Evolutionary conservation across 352 stramenopile genomes (phyloP).

Genomic region (Phytophthora macrochlamydospora): DNA sequence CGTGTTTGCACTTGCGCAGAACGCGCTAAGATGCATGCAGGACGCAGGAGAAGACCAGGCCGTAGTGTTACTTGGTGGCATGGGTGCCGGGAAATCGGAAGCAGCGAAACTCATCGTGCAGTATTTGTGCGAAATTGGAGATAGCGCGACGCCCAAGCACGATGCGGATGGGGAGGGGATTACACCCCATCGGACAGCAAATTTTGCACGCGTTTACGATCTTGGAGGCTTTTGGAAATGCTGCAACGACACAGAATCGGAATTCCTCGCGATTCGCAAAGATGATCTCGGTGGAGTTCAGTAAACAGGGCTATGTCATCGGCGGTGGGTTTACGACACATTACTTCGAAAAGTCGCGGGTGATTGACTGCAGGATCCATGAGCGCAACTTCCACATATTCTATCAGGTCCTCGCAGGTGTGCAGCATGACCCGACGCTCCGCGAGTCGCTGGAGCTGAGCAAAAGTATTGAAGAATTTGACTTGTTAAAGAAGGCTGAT

Average conservation of each 20-base stretch:
- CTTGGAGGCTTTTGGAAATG: slow-evolving; percentile 82
- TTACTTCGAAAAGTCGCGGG: slow-evolving; percentile 84
- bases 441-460: slow-evolving; percentile 75
- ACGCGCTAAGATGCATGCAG: slow-evolving; percentile 79
- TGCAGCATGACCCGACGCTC: slow-evolving; percentile 72
- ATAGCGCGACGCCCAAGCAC: slow-evolving; percentile 46
- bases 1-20: slow-evolving; percentile 80
- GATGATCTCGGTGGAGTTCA: slow-evolving; percentile 87
- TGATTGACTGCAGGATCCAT: slow-evolving; percentile 71
- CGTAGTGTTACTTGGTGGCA: slow-evolving; percentile 73
- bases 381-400: slow-evolving; percentile 95
- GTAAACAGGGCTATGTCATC: slow-evolving; percentile 75
- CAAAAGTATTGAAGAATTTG: slow-evolving; percentile 58
- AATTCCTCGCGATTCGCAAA: slow-evolving; percentile 85
- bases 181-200: slow-evolving; percentile 82
- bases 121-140: slow-evolving; percentile 61
- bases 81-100: slow-evolving; percentile 81
- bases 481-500: slow-evolving; percentile 56
- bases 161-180: slow-evolving; percentile 47
- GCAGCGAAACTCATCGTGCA: slow-evolving; percentile 84
- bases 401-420: slow-evolving; percentile 89
- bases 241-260: slow-evolving; percentile 54
- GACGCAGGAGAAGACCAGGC: slow-evolving; percentile 81
- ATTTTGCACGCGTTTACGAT: slow-evolving; percentile 83
- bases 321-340: slow-evolving; percentile 83